phyloP scores from a whole-genome alignment of 2,329 filamentous ascomycete genomes.

The Colletotrichum cordylinicola region DNA sequence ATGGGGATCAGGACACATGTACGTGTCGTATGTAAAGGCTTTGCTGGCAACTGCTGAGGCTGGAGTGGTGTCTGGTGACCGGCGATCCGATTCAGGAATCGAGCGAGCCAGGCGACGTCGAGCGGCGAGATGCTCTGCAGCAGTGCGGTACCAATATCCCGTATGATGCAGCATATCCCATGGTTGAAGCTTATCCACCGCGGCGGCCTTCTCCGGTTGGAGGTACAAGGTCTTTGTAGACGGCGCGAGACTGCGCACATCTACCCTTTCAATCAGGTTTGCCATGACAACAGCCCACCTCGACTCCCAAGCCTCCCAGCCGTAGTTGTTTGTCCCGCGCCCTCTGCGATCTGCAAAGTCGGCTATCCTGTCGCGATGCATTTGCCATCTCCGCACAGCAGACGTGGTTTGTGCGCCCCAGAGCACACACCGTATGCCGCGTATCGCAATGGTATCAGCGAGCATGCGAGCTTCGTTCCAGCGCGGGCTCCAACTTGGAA shows the following conservation, averaged over 20 bases:
- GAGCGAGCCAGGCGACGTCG: conserved; percentile 59
- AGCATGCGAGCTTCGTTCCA: conserved; percentile 94
- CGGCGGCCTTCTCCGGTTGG: conserved; percentile 62
- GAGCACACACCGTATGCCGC: conserved; percentile 81
- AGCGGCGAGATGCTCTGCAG: conserved; percentile 60
- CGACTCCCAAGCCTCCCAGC: conserved; percentile 93
- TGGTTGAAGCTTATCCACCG: conserved; percentile 63
- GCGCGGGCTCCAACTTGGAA: conserved; percentile 86
- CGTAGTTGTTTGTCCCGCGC: conserved; percentile 86
- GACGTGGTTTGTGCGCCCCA: conserved; percentile 81
- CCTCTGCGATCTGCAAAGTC: conserved; percentile 84
- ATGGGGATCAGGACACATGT: conserved; percentile 69
- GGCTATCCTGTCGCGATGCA: conserved; percentile 75
- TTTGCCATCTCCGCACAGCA: conserved; percentile 81
- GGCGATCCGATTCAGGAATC: conserved; percentile 66
- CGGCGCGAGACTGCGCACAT: conserved; percentile 55
- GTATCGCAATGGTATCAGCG: conserved; percentile 81
- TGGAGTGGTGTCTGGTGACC: conserved; percentile 52
- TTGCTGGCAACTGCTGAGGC: conserved; percentile 53
- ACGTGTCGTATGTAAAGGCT: conserved; percentile 67
- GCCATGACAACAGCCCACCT: conserved; percentile 72
- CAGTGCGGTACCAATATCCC: conserved; percentile 70
- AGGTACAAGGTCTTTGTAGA: conserved; percentile 53
- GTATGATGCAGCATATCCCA: conserved; percentile 71
- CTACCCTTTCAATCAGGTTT: conserved; percentile 60